Evolutionary conservation across 495 filamentous ascomycete genomes (phyloP), one percentile per base, ranked within the genome.

Genomic region (Chlorociboria aeruginascens): DNA sequence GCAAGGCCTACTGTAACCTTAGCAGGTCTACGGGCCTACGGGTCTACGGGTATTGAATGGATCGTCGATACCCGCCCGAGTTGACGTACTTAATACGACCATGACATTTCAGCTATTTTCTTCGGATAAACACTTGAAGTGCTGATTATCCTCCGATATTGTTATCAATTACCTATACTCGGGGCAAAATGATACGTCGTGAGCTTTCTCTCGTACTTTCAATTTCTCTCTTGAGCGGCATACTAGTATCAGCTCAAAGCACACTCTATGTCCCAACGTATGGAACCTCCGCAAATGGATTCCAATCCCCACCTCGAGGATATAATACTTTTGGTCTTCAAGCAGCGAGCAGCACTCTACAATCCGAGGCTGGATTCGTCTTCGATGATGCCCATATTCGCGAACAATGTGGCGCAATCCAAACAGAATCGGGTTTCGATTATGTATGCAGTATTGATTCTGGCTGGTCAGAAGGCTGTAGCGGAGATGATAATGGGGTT

Each of bases 261-360:
- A 3, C 13, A 3, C 16, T 16, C 13, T 20, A 3, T 17, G 38
- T 43, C 25, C 20, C 20, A 25, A 25, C 4, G 4, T 25, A 25
- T 25, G 38, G 38, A 41, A 11, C n/a, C 12, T 13, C 38, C 16
- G n/a, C 12, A 11, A 55, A 59, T 35, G 53, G 53, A 37, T 59
- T 59, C 33, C 51, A 51, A 7, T 33, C 13, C 7, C 28, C 58
- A 10, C 37, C 52, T 0, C 48, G 52, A 31, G 58, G 58, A 34
- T 60, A 55, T 52, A 60, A 58, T 17, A 51, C 58, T 3, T 58
- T 49, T 12, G 58, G 52, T 13, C 43, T 57, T 42, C 52, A 58
- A 31, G 55, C 51, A 17, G 42, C 10, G 33, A 17, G 25, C 7
- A 9, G n/a, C 6, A 42, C 43, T 8, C 35, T 37, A 11, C 42